phyloP scores from a whole-genome alignment of 148 eudicot genomes.

The Silene conica region DNA sequence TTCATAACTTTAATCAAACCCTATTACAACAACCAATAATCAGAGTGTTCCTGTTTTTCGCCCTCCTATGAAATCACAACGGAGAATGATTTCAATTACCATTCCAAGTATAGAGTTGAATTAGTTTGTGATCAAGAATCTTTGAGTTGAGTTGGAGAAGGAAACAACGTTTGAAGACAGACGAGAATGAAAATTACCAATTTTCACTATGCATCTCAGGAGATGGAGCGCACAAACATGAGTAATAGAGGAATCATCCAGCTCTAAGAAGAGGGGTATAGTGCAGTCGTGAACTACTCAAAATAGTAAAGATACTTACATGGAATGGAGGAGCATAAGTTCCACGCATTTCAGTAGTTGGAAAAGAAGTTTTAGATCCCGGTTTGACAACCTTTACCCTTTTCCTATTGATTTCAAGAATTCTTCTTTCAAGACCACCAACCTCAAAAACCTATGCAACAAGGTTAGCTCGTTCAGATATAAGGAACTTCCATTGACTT shows the following conservation, averaged over 20 bases:
- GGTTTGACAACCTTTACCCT: constrained; percentile 92
- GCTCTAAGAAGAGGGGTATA: not conserved
- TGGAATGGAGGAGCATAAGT: constrained; percentile 95
- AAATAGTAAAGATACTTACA: constrained; percentile 39
- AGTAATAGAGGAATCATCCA: not conserved
- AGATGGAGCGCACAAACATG: not conserved
- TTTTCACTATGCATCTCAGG: not conserved
- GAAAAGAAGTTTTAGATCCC: constrained; percentile 93
- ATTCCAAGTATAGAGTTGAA: no score
- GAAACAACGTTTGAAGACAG: not conserved
- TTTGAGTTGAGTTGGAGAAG: no score
- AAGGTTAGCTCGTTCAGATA: not conserved
- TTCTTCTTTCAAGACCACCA: constrained; percentile 81
- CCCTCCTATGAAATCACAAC: no score
- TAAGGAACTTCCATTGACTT: constrained; percentile 3
- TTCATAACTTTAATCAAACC: no score
- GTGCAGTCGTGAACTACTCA: not conserved
- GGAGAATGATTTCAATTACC: no score
- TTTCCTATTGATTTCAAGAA: constrained; percentile 86
- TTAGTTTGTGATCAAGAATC: no score
- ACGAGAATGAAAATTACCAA: not conserved
- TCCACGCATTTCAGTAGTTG: constrained; percentile 92
- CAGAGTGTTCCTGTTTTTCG: no score
- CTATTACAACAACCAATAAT: no score
- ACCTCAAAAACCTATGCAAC: constrained; percentile 53